Percentiles rank a stretch among this genome's conserved stretches.
These are phyloP conservation scores for Tulasnella sp. DNA, from an alignment of 768 basidiomycete genomes.

Conservation along the genomic window DNA sequence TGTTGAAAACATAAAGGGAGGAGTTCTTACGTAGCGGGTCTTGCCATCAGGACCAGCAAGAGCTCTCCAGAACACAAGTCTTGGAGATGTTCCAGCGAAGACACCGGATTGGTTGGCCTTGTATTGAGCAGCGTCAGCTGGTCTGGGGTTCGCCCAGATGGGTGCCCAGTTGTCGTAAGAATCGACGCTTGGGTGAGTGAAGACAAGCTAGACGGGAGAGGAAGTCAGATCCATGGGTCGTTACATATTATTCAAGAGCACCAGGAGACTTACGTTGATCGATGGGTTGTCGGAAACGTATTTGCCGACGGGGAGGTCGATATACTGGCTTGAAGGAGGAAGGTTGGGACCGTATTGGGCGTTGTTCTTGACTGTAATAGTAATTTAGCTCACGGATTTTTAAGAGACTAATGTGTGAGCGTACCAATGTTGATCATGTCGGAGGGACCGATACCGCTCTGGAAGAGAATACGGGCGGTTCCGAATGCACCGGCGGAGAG, in stretches of 20 bases:
- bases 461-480: slow-evolving; percentile 16
- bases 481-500: slow-evolving; percentile 48
- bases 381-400: not conserved
- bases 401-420: not conserved
- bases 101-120: slow-evolving; percentile 41
- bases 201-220: slow-evolving; percentile 32
- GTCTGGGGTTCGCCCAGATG: slow-evolving; percentile 43
- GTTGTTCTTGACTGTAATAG: slow-evolving; percentile 30
- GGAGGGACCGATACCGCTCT: slow-evolving; percentile 37
- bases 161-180: slow-evolving; percentile 48
- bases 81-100: slow-evolving; percentile 43
- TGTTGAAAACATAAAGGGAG: not conserved
- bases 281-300: slow-evolving; percentile 49
- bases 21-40: slow-evolving; percentile 35
- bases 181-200: slow-evolving; percentile 51
- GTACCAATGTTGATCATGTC: slow-evolving; percentile 35
- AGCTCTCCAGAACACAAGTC: slow-evolving; percentile 50
- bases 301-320: slow-evolving; percentile 47
- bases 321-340: slow-evolving; percentile 41
- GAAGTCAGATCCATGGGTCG: not conserved
- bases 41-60: slow-evolving; percentile 35
- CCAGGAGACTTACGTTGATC: slow-evolving; percentile 34
- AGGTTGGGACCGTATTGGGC: slow-evolving; percentile 35
- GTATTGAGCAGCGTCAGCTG: slow-evolving; percentile 48
- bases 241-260: not conserved